Percentiles rank a stretch among this genome's conserved stretches.
Evolutionary conservation across 2,329 filamentous ascomycete genomes (phyloP).

Genomic region (Penicillium vulpinum): DNA sequence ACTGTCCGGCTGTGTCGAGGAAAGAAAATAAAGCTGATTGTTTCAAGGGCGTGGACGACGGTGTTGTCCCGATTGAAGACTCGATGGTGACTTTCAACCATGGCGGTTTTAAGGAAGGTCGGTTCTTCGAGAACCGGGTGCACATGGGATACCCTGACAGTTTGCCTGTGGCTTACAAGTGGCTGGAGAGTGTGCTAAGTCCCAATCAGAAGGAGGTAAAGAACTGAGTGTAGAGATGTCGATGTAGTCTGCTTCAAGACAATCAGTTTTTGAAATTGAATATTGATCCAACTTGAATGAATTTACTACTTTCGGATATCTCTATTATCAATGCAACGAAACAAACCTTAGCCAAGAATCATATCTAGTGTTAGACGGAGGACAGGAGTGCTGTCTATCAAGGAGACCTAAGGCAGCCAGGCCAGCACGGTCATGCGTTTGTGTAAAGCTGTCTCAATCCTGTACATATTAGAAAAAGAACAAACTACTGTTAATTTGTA

Average conservation of each 20-base stretch:
- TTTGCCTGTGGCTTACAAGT: slow-evolving; percentile 40
- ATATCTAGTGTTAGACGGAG: neutral
- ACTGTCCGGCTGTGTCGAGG: neutral
- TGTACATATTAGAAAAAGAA: neutral
- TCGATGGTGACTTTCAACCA: slow-evolving; percentile 65
- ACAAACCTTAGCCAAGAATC: neutral
- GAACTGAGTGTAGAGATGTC: slow-evolving; percentile 17
- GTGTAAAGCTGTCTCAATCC: neutral
- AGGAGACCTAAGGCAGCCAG: neutral
- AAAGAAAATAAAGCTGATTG: neutral
- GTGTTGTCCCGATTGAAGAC: slow-evolving; percentile 68
- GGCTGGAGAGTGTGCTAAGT: slow-evolving; percentile 36
- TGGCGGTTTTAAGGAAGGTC: slow-evolving; percentile 64
- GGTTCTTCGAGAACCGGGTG: slow-evolving; percentile 60
- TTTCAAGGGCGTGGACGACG: slow-evolving; percentile 59
- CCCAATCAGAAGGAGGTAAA: slow-evolving; percentile 17
- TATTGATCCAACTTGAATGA: neutral
- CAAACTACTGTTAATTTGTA: neutral
- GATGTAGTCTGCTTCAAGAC: neutral
- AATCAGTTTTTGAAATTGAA: neutral
- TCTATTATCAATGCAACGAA: neutral
- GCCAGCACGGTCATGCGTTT: neutral
- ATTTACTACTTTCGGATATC: neutral
- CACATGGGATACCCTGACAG: slow-evolving; percentile 67
- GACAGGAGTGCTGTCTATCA: neutral